Evolutionary conservation across 2,329 filamentous ascomycete species (phyloP).

Genomic region (Westerdykella aurantiaca): DNA sequence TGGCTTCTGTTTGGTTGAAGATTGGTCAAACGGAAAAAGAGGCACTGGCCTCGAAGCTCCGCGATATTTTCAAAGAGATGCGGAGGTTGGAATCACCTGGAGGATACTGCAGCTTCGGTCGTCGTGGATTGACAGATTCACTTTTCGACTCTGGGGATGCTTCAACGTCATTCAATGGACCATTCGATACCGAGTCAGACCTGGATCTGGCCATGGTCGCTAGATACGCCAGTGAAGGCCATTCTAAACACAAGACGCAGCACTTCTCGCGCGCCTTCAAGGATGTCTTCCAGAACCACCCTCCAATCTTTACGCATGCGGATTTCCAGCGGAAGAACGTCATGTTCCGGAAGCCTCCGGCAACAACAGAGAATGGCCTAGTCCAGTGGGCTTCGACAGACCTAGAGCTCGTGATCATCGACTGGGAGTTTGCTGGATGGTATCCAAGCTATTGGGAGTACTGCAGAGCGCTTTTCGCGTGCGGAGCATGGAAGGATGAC

Average conservation of each 20-base stretch:
- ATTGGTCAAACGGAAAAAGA: constrained; percentile 8
- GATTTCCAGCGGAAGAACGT: constrained; percentile 9
- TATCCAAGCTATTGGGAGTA: constrained; percentile 41
- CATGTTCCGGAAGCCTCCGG: constrained; percentile 5
- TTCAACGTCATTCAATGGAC: constrained; percentile 8
- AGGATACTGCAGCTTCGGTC: constrained; percentile 12
- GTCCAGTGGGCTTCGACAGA: constrained; percentile 6
- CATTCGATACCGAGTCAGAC: constrained; percentile 4
- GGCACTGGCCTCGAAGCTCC: constrained; percentile 6
- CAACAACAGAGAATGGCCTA: constrained; percentile 6
- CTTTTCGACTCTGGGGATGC: constrained; percentile 3
- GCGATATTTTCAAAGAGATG: constrained; percentile 8
- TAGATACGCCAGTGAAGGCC: not conserved
- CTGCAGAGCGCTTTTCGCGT: constrained; percentile 30
- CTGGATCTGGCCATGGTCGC: not conserved
- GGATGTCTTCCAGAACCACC: not conserved
- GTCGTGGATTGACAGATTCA: constrained; percentile 9
- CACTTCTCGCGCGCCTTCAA: not conserved
- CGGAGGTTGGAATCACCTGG: constrained; percentile 9
- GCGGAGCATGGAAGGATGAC: constrained; percentile 32
- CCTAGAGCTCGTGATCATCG: constrained; percentile 32
- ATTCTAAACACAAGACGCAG: not conserved
- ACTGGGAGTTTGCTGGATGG: constrained; percentile 41
- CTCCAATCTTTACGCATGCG: no score
- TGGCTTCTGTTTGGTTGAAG: constrained; percentile 6